These are phyloP conservation scores for Fonsecaea pedrosoi DNA, from an alignment of 2,329 filamentous ascomycete genomes.

Conservation along the genomic window DNA sequence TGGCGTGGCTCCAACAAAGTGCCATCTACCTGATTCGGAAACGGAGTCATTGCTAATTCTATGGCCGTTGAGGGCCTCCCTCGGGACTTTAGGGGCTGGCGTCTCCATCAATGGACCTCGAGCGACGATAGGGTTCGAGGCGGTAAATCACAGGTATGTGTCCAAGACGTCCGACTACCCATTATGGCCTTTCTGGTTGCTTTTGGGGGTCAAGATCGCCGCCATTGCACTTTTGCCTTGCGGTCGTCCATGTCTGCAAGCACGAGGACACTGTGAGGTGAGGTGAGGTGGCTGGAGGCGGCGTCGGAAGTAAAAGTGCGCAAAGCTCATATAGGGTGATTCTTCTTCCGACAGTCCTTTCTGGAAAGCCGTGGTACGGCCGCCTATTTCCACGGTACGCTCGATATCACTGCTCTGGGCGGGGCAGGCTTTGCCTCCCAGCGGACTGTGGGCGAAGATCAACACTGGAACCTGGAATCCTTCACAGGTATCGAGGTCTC, in stretches of 20 bases:
- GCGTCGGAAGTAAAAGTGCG: not conserved
- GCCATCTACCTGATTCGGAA: slow-evolving; percentile 21
- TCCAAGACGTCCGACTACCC: not conserved
- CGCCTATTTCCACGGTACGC: slow-evolving; percentile 68
- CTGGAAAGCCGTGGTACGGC: slow-evolving; percentile 50
- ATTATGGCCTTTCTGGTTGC: not conserved
- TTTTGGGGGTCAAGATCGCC: not conserved
- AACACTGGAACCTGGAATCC: slow-evolving; percentile 67
- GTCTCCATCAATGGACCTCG: slow-evolving; percentile 66
- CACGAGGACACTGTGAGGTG: not conserved
- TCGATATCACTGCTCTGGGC: slow-evolving; percentile 77
- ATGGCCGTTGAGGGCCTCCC: not conserved
- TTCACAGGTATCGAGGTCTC: slow-evolving; percentile 68
- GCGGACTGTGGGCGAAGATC: slow-evolving; percentile 65
- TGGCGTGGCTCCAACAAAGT: slow-evolving; percentile 17
- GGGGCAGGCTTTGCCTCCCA: slow-evolving; percentile 85
- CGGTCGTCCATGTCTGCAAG: not conserved
- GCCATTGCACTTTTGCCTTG: not conserved
- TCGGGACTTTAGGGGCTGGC: slow-evolving; percentile 55
- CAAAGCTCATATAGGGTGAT: not conserved
- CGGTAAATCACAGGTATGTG: slow-evolving; percentile 65
- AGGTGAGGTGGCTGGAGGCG: not conserved
- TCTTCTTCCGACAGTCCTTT: slow-evolving; percentile 52
- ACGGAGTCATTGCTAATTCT: slow-evolving; percentile 5
- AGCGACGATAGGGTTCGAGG: slow-evolving; percentile 80